Evolutionary conservation across 345 rosid genomes (phyloP), one percentile per base, ranked within the genome.

Genomic region (Lepidium africanum): DNA sequence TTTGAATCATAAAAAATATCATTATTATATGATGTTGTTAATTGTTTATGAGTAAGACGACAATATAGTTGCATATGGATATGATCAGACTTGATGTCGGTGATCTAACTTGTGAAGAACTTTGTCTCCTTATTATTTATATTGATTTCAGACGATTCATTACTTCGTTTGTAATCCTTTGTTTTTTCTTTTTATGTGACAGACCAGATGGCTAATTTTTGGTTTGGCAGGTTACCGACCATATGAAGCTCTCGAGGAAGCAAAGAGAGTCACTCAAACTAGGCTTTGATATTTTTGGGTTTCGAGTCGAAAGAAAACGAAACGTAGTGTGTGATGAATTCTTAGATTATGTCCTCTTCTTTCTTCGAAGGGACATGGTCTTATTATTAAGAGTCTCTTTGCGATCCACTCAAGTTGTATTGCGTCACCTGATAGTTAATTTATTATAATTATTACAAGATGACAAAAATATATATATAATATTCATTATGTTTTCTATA

Each of bases 311-410:
- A 21, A 21, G 53, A 67, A 15, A 40, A 66, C 62, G 62, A n/a
- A n/a, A n/a, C n/a, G n/a, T 66, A 33, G 49, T 52, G 48, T 42
- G 59, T 46, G 65, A 73, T 32, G 66, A 54, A 66, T 30, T 50
- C 38, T 39, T 59, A 51, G 68, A 59, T 59, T 67, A 49, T 53
- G 73, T 30, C 63, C 47, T 74, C 62, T 74, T 59, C 57, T 67
- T 13, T 67, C 68, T 52, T 37, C 73, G 56, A 74, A 74, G 42
- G 63, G 77, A 51, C 68, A 51, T 40, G 68, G 56, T 67, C 42
- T 27, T 10, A 21, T 9, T 6, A 19, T 5, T 6, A 8, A 14
- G 41, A 49, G 61, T 66, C 35, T 58, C 72, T 56, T 16, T 54
- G 27, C 10, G 30, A 65, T 3, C 1, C 67, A 50, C 72, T 55